Evolutionary conservation across 2,329 filamentous ascomycete species (phyloP).

Genomic region (Monosporascus sp.): DNA sequence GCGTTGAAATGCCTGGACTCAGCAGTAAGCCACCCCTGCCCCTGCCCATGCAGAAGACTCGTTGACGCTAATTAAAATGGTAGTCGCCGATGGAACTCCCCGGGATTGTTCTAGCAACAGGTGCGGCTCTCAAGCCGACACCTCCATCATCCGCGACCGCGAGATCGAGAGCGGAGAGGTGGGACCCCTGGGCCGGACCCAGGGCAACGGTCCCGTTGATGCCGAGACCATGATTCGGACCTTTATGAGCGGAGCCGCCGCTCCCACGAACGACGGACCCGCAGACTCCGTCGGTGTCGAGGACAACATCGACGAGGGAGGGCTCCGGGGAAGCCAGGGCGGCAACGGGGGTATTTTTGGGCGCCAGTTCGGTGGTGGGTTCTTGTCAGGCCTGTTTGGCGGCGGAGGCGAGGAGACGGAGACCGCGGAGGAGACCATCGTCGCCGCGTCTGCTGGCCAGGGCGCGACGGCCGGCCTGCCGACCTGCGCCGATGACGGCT

Average conservation of each 20-base stretch:
- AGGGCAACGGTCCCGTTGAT: slow-evolving; percentile 53
- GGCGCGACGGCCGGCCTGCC: slow-evolving; percentile 52
- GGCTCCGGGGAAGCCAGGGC: slow-evolving; percentile 9
- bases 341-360: slow-evolving; percentile 19
- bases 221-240: slow-evolving; percentile 49
- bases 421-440: slow-evolving; percentile 40
- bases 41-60: too few relatives aligned
- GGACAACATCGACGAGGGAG: slow-evolving; percentile 30
- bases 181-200: slow-evolving; percentile 58
- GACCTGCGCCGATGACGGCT: slow-evolving; percentile 54
- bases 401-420: slow-evolving; percentile 38
- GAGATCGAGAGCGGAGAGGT: slow-evolving; percentile 52
- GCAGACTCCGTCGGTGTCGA: slow-evolving; percentile 36
- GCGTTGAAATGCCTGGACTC: slow-evolving; percentile 26
- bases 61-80: neutral
- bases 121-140: slow-evolving; percentile 64
- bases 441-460: slow-evolving; percentile 47
- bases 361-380: slow-evolving; percentile 19
- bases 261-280: slow-evolving; percentile 33
- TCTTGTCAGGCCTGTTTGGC: slow-evolving; percentile 21
- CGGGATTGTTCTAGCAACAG: slow-evolving; percentile 57
- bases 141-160: slow-evolving; percentile 59
- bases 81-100: slow-evolving; percentile 59
- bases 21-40: slow-evolving; percentile 11
- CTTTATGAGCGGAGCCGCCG: slow-evolving; percentile 50